Evolutionary conservation across 2,329 filamentous ascomycete species (phyloP), one percentile per base, ranked within the genome.

Genomic region (Neopestalotiopsis rosae): DNA sequence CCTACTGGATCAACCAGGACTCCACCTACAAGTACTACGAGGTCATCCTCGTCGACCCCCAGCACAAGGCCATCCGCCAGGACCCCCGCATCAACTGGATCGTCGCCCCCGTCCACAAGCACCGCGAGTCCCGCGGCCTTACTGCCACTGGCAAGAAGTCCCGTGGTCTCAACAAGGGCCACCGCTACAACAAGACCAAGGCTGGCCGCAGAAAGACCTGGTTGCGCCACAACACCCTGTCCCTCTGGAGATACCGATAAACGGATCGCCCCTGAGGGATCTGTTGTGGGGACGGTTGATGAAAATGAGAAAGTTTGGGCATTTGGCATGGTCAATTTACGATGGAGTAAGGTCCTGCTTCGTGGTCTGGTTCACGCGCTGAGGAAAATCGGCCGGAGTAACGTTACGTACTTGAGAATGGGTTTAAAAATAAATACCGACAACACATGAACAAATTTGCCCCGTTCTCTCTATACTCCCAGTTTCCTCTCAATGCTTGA

Each of bases 1-100:
- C 95, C 74, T 99, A 99, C 95, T 99, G 97, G 97, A 94, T 99
- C 90, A 99, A 99, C 93, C 94, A 98, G 91, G 96, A 99, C 90
- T 98, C 95, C 72, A 99, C 96, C 87, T 99, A 98, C 94, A 99
- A 99, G 91, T 99, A 99, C 93, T 99, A 91, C 90, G 96, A 99
- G 89, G 92, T 98, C 86, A 98, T 99, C 89, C 94, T 98, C 82
- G 95, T 99, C 83, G 96, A 99, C 89, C 96, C 96, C 84, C 93
- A 97, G 89, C 96, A 99, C 94, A 98, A 98, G 91, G 96, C 96
- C 82, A 99, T 99, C 90, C 96, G 96, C 86, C 94, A 93, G 83
- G 96, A 99, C 86, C 89, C 96, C 81, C 95, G 96, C 87, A 98
- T 99, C 93, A 99, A 97, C 94, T 99, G 96, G 96, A 99, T 99